A percentile compares a stretch with the other conserved stretches of the same genome.
phyloP scores from a whole-genome alignment of 257 asterid species.

The Solanum arcanum region DNA sequence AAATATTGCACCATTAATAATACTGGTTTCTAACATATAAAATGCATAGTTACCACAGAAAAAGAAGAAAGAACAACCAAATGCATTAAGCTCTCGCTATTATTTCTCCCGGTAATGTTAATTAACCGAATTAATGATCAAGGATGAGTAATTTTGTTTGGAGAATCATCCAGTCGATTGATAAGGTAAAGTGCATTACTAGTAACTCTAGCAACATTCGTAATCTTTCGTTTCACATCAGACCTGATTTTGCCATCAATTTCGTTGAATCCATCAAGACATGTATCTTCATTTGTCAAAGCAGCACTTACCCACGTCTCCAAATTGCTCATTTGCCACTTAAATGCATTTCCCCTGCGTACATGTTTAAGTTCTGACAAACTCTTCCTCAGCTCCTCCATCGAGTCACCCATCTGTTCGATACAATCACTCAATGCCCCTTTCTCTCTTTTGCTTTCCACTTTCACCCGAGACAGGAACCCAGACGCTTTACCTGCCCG shows the following conservation, averaged over 20 bases:
- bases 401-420: slow-evolving; percentile 58
- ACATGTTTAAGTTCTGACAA: slow-evolving; percentile 53
- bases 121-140: background rate
- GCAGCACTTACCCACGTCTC: slow-evolving; percentile 98
- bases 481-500: slow-evolving; percentile 29
- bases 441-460: slow-evolving; percentile 27
- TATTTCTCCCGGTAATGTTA: background rate
- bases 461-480: slow-evolving; percentile 30
- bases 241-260: slow-evolving; percentile 36
- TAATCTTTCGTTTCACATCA: slow-evolving; percentile 48
- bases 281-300: slow-evolving; percentile 74
- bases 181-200: slow-evolving; percentile 86
- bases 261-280: slow-evolving; percentile 83
- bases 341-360: slow-evolving; percentile 43
- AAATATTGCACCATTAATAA: background rate
- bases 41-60: background rate
- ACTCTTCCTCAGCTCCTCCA: slow-evolving; percentile 54
- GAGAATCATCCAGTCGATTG: slow-evolving; percentile 38
- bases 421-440: slow-evolving; percentile 63
- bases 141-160: background rate
- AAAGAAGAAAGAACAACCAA: background rate
- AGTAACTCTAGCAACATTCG: slow-evolving; percentile 61
- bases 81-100: too few relatives aligned
- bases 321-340: slow-evolving; percentile 88
- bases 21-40: background rate